phyloP scores from a whole-genome alignment of 768 basidiomycete species.

The Calocera viscosa region DNA sequence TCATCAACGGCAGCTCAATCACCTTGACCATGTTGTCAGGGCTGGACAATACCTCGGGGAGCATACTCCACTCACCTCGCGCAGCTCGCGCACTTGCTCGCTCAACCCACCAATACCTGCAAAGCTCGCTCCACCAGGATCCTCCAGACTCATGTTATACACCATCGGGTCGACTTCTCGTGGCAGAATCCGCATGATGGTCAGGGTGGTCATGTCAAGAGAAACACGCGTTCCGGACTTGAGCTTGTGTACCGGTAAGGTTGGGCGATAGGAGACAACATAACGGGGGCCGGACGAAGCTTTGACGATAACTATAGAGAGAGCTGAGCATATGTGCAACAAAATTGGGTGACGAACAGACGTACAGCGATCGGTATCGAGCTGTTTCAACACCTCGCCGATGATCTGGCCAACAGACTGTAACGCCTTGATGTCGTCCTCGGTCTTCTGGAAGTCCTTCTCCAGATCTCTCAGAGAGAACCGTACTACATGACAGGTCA shows the following conservation, averaged over 20 bases:
- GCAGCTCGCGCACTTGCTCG: constrained; percentile 91
- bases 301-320: constrained; percentile 75
- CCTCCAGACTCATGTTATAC: constrained; percentile 99
- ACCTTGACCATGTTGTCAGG: constrained; percentile 39
- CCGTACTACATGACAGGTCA: constrained; percentile 44
- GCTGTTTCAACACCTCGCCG: constrained; percentile 95
- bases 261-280: constrained; percentile 91
- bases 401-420: constrained; percentile 99
- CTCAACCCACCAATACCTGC: constrained; percentile 92
- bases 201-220: constrained; percentile 97
- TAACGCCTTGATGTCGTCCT: constrained; percentile 97
- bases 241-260: constrained; percentile 81
- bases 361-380: constrained; percentile 94
- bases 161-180: constrained; percentile 96
- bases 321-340: constrained; percentile 7
- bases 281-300: constrained; percentile 97
- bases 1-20: constrained; percentile 88
- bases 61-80: constrained; percentile 50
- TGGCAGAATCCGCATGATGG: constrained; percentile 96
- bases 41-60: background rate
- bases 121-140: constrained; percentile 88
- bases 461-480: constrained; percentile 83
- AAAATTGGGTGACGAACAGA: constrained; percentile 15
- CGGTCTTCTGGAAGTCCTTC: constrained; percentile 84
- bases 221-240: constrained; percentile 91